Evolutionary conservation across 2,329 filamentous ascomycete genomes (phyloP).

Genomic region (Diaporthe longicolla): DNA sequence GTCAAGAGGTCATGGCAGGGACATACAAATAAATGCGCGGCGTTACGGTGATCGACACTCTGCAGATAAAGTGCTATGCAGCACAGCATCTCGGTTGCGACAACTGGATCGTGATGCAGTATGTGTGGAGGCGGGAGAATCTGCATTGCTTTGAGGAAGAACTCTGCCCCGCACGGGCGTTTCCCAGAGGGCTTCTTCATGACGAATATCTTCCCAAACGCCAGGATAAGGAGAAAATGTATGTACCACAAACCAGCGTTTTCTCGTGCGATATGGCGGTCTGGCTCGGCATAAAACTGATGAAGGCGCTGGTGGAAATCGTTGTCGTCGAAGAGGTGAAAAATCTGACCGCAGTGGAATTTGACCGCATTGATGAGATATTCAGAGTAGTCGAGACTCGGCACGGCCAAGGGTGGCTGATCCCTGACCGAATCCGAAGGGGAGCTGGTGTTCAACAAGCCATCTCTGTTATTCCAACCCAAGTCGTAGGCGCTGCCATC

Average conservation of each 20-base stretch:
- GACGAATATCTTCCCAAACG: conserved; percentile 68
- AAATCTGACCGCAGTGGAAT: conserved; percentile 68
- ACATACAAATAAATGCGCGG: conserved; percentile 25
- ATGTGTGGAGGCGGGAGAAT: conserved; percentile 59
- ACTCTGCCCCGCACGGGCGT: conserved; percentile 61
- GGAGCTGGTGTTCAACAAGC: background rate
- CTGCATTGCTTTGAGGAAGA: conserved; percentile 61
- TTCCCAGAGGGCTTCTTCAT: conserved; percentile 54
- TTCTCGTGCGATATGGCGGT: conserved; percentile 35
- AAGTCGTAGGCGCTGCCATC: conserved; percentile 67
- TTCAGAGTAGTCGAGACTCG: conserved; percentile 64
- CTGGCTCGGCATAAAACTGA: conserved; percentile 48
- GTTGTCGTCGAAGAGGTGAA: conserved; percentile 68
- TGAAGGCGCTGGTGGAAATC: conserved; percentile 59
- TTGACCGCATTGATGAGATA: conserved; percentile 70
- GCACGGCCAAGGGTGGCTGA: conserved; percentile 50
- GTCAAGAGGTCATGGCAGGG: no score
- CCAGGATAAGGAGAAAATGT: conserved; percentile 67
- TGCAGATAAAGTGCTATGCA: conserved; percentile 68
- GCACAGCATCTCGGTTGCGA: conserved; percentile 64
- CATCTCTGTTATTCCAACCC: conserved; percentile 62
- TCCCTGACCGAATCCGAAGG: background rate
- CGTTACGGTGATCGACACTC: conserved; percentile 60
- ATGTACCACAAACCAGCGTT: conserved; percentile 61
- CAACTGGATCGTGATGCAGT: conserved; percentile 58